Percentiles rank a stretch among this genome's conserved stretches.
phyloP scores from a whole-genome alignment of 2,329 filamentous ascomycete genomes.

The Ophiostoma tasmaniense region DNA sequence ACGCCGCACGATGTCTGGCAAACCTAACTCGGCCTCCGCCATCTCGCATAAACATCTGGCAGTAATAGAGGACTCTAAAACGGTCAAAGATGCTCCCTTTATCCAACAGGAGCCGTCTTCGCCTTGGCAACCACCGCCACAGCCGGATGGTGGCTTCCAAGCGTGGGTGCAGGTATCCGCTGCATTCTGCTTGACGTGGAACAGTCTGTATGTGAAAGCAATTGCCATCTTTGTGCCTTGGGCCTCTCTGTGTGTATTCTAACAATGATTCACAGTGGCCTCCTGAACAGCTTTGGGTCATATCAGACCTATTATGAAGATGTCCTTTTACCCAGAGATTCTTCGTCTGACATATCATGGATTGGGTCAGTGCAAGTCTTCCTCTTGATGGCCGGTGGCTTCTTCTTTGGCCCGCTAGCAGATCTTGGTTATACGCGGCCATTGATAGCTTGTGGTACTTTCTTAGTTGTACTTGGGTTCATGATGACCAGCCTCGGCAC shows the following conservation, averaged over 20 bases:
- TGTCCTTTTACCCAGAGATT: background rate
- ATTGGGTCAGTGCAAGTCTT: constrained; percentile 41
- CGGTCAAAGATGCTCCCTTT: background rate
- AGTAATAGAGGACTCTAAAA: background rate
- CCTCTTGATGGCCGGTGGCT: constrained; percentile 34
- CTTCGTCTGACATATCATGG: constrained; percentile 37
- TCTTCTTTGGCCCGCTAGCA: constrained; percentile 34
- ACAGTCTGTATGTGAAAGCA: constrained; percentile 8
- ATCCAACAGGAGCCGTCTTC: background rate
- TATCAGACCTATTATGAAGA: background rate
- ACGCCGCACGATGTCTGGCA: background rate
- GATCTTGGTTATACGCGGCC: constrained; percentile 35
- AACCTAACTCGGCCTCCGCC: background rate
- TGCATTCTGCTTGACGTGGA: constrained; percentile 9
- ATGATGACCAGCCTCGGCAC: constrained; percentile 37
- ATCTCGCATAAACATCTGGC: background rate
- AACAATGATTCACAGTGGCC: background rate
- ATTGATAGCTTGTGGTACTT: constrained; percentile 29
- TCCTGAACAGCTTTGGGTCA: background rate
- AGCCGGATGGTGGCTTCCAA: constrained; percentile 4
- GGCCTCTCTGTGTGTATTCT: background rate
- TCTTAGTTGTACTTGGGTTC: constrained; percentile 38
- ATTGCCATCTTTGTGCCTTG: background rate
- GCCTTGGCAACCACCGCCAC: background rate
- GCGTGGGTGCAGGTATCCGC: constrained; percentile 11